A percentile compares a stretch with the other conserved stretches of the same genome.
These are phyloP conservation scores for Didymellaceae sp. DNA, from an alignment of 2,329 filamentous ascomycete species.

Conservation along the genomic window DNA sequence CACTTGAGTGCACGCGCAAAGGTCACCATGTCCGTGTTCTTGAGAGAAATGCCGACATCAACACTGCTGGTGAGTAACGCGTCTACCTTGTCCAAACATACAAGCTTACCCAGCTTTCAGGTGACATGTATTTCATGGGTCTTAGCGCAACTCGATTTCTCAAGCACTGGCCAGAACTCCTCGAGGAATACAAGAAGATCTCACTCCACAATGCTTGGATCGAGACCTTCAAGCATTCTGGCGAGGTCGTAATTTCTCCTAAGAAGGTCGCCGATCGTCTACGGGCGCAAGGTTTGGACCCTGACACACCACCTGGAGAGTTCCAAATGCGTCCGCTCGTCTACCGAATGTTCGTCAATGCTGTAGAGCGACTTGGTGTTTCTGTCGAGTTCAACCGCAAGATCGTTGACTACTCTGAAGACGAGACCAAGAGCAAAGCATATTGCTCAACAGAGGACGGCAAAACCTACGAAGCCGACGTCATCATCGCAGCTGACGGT, in stretches of 20 bases:
- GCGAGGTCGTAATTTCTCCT: constrained; percentile 57
- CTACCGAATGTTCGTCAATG: constrained; percentile 62
- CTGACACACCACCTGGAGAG: constrained; percentile 59
- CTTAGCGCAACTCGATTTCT: constrained; percentile 62
- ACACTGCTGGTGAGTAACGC: constrained; percentile 56
- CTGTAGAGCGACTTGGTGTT: constrained; percentile 55
- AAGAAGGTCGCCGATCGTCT: constrained; percentile 60
- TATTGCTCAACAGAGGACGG: constrained; percentile 49
- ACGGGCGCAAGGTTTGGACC: constrained; percentile 52
- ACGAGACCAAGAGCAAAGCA: constrained; percentile 47
- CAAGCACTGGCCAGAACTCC: constrained; percentile 62
- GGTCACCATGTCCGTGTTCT: constrained; percentile 50
- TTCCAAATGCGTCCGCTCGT: constrained; percentile 64
- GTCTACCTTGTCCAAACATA: background rate
- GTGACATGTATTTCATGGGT: constrained; percentile 68
- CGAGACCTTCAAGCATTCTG: constrained; percentile 62
- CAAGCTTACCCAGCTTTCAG: constrained; percentile 36
- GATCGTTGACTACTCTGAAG: constrained; percentile 55
- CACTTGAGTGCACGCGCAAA: constrained; percentile 50
- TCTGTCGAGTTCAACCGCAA: constrained; percentile 51
- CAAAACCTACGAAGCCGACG: constrained; percentile 51
- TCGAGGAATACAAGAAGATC: constrained; percentile 58
- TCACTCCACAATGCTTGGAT: constrained; percentile 63
- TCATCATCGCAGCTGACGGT: constrained; percentile 51
- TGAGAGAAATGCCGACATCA: constrained; percentile 57